Evolutionary conservation across 2,329 filamentous ascomycete genomes (phyloP).

Genomic region (Neonectria ditissima): DNA sequence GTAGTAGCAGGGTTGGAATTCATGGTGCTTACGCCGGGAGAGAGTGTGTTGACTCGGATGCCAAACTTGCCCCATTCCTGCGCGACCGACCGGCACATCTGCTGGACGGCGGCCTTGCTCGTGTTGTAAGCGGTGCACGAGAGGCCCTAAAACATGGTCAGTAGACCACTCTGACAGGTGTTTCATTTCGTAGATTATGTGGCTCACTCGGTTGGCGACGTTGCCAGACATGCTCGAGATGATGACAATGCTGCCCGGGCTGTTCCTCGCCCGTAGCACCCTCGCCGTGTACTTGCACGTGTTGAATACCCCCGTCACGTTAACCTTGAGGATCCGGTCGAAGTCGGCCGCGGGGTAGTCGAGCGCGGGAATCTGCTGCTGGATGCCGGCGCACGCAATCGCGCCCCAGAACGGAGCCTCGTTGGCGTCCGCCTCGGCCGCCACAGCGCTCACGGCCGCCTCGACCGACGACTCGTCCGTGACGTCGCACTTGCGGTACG

Average conservation of each 20-base stretch:
- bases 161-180: too few relatives aligned
- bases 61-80: slow-evolving; percentile 72
- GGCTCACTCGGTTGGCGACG: slow-evolving; percentile 62
- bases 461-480: slow-evolving; percentile 57
- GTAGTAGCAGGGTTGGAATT: background rate
- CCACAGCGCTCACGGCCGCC: slow-evolving; percentile 51
- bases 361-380: slow-evolving; percentile 59
- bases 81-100: slow-evolving; percentile 69
- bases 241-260: slow-evolving; percentile 61
- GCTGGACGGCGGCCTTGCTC: slow-evolving; percentile 71
- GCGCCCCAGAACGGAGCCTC: slow-evolving; percentile 52
- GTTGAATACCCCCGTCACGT: slow-evolving; percentile 76
- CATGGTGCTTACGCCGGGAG: slow-evolving; percentile 62
- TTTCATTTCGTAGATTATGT: too few relatives aligned
- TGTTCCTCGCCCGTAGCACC: slow-evolving; percentile 59
- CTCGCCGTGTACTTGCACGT: slow-evolving; percentile 77
- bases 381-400: slow-evolving; percentile 62
- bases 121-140: slow-evolving; percentile 74
- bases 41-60: slow-evolving; percentile 75
- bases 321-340: slow-evolving; percentile 76
- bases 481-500: slow-evolving; percentile 60
- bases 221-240: slow-evolving; percentile 63
- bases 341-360: slow-evolving; percentile 68
- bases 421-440: slow-evolving; percentile 46
- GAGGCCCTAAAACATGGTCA: slow-evolving; percentile 64